A percentile compares a stretch with the other conserved stretches of the same genome.
phyloP scores from a whole-genome alignment of 176 grass and related monocot species.

The Oryza australiensis region DNA sequence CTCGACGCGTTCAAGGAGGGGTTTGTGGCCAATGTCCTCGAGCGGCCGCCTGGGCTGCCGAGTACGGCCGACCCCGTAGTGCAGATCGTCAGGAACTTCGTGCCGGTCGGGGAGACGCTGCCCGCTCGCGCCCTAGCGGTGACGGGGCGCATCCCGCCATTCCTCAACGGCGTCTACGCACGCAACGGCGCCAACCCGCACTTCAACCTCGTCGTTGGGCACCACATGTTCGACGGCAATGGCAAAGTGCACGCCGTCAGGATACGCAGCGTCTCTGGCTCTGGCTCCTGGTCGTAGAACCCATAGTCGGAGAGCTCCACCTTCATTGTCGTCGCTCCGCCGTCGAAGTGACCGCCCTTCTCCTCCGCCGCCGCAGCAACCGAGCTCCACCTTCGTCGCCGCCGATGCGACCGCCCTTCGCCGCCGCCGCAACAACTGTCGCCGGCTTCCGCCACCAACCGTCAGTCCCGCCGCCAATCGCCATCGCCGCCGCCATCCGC shows the following conservation, averaged over 20 bases:
- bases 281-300: too few relatives aligned
- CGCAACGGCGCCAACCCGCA: constrained; percentile 90
- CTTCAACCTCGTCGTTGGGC: constrained; percentile 77
- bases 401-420: too few relatives aligned
- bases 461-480: too few relatives aligned
- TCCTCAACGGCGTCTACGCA: constrained; percentile 75
- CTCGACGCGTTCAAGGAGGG: constrained; percentile 73
- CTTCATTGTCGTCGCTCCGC: too few relatives aligned
- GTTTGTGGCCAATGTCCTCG: constrained; percentile 59
- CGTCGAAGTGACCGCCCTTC: too few relatives aligned
- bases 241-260: constrained; percentile 82
- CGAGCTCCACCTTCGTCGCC: too few relatives aligned
- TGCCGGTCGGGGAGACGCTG: constrained; percentile 56
- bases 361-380: too few relatives aligned
- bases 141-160: constrained; percentile 60
- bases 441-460: too few relatives aligned
- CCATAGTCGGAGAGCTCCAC: too few relatives aligned
- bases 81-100: constrained; percentile 86
- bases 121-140: constrained; percentile 44
- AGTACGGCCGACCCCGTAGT: constrained; percentile 67
- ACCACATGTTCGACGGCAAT: constrained; percentile 94
- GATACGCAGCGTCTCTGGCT: constrained; percentile 61
- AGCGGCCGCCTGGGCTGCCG: constrained; percentile 62
- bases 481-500: too few relatives aligned
- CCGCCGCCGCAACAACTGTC: too few relatives aligned